Percentiles rank a stretch among this genome's conserved stretches.
These are phyloP conservation scores for Phaffomyces antillensis DNA, from an alignment of 805 yeast species.

Conservation along the genomic window DNA sequence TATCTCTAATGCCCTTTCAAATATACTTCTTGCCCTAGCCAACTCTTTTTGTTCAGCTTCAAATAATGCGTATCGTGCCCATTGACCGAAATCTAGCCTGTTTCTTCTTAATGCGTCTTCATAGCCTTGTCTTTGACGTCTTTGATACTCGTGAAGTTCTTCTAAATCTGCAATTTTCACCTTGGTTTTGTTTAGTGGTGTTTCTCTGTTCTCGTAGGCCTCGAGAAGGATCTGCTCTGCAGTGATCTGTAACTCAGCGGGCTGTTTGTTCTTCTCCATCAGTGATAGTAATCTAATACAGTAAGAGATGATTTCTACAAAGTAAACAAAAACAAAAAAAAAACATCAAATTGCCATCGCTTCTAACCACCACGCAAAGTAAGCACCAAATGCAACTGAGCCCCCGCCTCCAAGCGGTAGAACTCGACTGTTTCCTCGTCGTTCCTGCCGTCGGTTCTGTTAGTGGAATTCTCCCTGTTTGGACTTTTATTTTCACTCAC, in stretches of 20 bases:
- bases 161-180: conserved; percentile 65
- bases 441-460: conserved; percentile 32
- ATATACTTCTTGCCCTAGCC: conserved; percentile 74
- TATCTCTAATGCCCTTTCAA: conserved; percentile 80
- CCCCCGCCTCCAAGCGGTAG: conserved; percentile 77
- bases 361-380: conserved; percentile 82
- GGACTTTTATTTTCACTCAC: too few species aligned
- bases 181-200: conserved; percentile 32
- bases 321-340: not conserved
- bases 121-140: conserved; percentile 70
- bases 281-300: not conserved
- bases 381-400: conserved; percentile 82
- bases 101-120: conserved; percentile 86
- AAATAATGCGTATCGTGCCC: conserved; percentile 89
- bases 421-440: conserved; percentile 69
- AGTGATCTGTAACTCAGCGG: conserved; percentile 50
- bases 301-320: not conserved
- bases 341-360: not conserved
- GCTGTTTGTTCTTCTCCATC: conserved; percentile 31
- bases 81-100: conserved; percentile 73
- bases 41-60: conserved; percentile 77
- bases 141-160: conserved; percentile 70
- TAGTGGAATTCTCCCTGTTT: too few species aligned
- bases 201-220: conserved; percentile 45
- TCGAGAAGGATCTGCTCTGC: conserved; percentile 59